phyloP scores from a whole-genome alignment of 2,329 filamentous ascomycete genomes.

The Myriosclerotinia scirpicola region DNA sequence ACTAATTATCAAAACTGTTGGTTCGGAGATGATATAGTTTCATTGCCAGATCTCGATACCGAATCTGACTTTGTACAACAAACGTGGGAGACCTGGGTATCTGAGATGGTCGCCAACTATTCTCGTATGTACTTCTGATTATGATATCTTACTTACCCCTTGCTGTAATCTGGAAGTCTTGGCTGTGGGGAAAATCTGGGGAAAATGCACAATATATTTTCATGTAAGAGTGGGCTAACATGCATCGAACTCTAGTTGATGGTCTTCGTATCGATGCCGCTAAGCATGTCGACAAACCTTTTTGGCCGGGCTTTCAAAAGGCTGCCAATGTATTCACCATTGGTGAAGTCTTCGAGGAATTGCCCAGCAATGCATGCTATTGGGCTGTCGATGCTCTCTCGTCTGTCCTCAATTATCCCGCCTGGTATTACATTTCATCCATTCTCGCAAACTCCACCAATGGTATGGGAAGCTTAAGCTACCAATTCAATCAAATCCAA shows the following conservation, averaged over 20 bases:
- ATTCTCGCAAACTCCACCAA: conserved; percentile 40
- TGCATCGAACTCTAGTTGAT: conserved; percentile 40
- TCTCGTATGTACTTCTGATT: conserved; percentile 41
- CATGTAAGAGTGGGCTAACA: neutral
- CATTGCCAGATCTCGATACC: conserved; percentile 46
- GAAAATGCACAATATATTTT: conserved; percentile 51
- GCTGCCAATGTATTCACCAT: conserved; percentile 58
- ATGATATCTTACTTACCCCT: conserved; percentile 45
- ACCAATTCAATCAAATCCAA: conserved; percentile 36
- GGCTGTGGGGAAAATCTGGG: conserved; percentile 12
- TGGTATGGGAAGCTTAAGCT: conserved; percentile 34
- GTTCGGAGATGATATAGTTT: conserved; percentile 44
- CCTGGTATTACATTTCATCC: conserved; percentile 44
- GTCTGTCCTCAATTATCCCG: conserved; percentile 34
- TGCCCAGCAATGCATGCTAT: conserved; percentile 47
- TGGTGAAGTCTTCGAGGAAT: conserved; percentile 59
- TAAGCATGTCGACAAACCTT: conserved; percentile 49
- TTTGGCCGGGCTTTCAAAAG: conserved; percentile 54
- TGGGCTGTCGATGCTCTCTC: conserved; percentile 24
- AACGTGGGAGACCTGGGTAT: conserved; percentile 27
- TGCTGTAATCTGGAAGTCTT: conserved; percentile 39
- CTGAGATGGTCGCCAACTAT: conserved; percentile 29
- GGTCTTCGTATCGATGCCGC: conserved; percentile 52
- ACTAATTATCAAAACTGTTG: conserved; percentile 35
- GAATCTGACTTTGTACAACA: conserved; percentile 23